A percentile compares a stretch with the other conserved stretches of the same genome.
These are phyloP conservation scores for Sicyos edulis DNA, from an alignment of 306 rosid species.

Conservation along the genomic window DNA sequence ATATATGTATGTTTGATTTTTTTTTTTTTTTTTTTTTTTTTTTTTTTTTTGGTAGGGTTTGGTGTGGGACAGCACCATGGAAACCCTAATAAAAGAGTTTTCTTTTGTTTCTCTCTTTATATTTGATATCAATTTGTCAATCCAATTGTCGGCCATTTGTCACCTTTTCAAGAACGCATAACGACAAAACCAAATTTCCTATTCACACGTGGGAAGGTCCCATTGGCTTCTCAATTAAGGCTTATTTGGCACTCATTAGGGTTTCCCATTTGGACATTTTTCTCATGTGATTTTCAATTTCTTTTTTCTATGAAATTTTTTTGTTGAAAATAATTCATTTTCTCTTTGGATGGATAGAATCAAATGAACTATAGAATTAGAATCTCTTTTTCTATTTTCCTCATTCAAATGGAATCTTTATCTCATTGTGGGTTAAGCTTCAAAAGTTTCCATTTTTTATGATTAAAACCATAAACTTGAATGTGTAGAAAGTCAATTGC, in stretches of 20 bases:
- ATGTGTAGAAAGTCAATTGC: neutral
- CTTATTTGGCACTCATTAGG: neutral
- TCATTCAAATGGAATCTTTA: neutral
- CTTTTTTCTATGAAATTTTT: neutral
- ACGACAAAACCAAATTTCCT: constrained; percentile 14
- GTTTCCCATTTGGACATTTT: no score
- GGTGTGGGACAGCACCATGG: constrained; percentile 5
- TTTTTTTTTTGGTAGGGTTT: neutral
- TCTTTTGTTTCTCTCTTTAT: neutral
- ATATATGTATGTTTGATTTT: neutral
- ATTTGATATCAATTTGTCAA: constrained; percentile 16
- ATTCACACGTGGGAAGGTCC: constrained; percentile 23
- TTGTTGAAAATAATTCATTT: neutral
- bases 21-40: no score
- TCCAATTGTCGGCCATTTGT: constrained; percentile 44
- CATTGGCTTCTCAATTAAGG: constrained; percentile 21
- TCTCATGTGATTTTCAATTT: neutral
- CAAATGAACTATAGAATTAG: constrained; percentile 3
- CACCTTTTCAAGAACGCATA: constrained; percentile 5
- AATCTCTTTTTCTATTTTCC: neutral
- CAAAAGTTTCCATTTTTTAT: neutral
- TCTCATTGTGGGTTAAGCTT: neutral
- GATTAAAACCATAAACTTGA: neutral
- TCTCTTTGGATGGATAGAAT: constrained; percentile 16
- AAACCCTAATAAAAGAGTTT: neutral